Evolutionary conservation across 225 moss, liverwort and hornwort genomes (phyloP).

Genomic region (Polytrichum formosum): DNA sequence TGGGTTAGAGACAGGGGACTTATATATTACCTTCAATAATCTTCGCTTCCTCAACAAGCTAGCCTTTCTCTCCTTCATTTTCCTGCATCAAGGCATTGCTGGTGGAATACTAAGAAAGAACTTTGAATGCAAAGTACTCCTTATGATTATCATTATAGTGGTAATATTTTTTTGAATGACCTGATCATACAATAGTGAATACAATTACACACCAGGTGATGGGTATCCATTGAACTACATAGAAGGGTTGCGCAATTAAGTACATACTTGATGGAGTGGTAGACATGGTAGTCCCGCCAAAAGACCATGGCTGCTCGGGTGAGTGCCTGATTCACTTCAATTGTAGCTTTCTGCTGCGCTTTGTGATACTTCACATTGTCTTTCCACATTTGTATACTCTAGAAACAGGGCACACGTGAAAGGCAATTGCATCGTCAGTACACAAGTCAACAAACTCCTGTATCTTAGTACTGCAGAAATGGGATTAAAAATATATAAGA

Average conservation of each 20-base stretch:
- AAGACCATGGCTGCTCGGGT: constrained; percentile 99
- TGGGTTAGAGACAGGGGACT: background rate
- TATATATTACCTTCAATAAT: constrained; percentile 56
- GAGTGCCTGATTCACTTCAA: constrained; percentile 96
- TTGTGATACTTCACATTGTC: constrained; percentile 84
- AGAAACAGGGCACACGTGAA: constrained; percentile 16
- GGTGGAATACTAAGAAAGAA: too few species aligned
- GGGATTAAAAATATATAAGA: too few species aligned
- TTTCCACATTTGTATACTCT: constrained; percentile 86
- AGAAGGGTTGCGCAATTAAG: background rate
- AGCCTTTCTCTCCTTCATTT: constrained; percentile 75
- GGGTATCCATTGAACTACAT: background rate
- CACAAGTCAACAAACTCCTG: background rate
- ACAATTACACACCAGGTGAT: background rate
- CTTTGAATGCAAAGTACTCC: too few species aligned
- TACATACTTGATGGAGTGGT: constrained; percentile 94
- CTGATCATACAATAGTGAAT: too few species aligned
- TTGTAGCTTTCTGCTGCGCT: constrained; percentile 74
- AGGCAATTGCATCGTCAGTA: background rate
- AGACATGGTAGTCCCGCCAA: constrained; percentile 97
- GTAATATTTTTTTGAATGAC: too few species aligned
- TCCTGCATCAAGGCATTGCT: constrained; percentile 39
- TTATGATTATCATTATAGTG: too few species aligned
- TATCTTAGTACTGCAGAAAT: background rate
- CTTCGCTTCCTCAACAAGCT: constrained; percentile 57